Evolutionary conservation across 2,329 filamentous ascomycete species (phyloP).

Genomic region (Paramyrothecium roridum): DNA sequence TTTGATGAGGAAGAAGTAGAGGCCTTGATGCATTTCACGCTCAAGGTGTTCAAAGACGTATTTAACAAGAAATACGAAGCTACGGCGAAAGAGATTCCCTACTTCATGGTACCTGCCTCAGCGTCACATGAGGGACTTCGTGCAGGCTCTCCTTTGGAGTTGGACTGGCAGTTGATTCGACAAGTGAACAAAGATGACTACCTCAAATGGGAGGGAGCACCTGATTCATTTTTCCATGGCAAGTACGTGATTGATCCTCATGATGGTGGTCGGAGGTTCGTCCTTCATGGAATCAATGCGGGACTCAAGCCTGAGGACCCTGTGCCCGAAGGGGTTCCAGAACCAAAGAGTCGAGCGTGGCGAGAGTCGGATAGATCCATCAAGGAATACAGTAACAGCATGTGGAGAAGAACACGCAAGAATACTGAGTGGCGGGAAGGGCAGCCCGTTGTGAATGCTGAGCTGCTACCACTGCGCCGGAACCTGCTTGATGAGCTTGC

Average conservation of each 20-base stretch:
- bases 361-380: slow-evolving; percentile 54
- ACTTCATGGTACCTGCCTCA: slow-evolving; percentile 70
- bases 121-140: slow-evolving; percentile 14
- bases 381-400: slow-evolving; percentile 78
- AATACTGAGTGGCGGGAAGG: slow-evolving; percentile 53
- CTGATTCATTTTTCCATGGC: slow-evolving; percentile 47
- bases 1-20: slow-evolving; percentile 42
- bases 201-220: slow-evolving; percentile 37
- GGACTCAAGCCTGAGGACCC: slow-evolving; percentile 62
- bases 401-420: slow-evolving; percentile 60
- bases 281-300: slow-evolving; percentile 48
- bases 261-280: slow-evolving; percentile 63
- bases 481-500: slow-evolving; percentile 75
- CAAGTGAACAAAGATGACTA: slow-evolving; percentile 29
- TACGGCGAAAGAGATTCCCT: slow-evolving; percentile 64
- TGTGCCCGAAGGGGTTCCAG: slow-evolving; percentile 55
- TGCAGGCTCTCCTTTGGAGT: slow-evolving; percentile 17
- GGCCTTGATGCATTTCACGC: slow-evolving; percentile 67
- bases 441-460: slow-evolving; percentile 80
- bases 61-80: slow-evolving; percentile 84
- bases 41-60: slow-evolving; percentile 74
- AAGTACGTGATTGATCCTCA: slow-evolving; percentile 56
- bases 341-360: slow-evolving; percentile 41
- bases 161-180: slow-evolving; percentile 62
- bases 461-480: slow-evolving; percentile 71